These are phyloP conservation scores for Dictyostelium capitatum DNA, from an alignment of 78 protist genomes.

Conservation along the genomic window DNA sequence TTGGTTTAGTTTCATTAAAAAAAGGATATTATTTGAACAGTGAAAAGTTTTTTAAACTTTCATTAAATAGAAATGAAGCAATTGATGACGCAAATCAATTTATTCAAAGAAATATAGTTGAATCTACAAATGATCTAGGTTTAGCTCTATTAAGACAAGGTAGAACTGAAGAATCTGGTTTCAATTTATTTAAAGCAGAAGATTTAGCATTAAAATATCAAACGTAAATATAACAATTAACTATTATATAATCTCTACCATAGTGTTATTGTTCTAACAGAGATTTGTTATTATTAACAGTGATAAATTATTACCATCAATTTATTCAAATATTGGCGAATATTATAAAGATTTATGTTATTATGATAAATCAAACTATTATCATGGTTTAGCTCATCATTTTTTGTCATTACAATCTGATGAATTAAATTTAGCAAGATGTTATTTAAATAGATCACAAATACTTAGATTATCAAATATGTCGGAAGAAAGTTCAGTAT, in stretches of 20 bases:
- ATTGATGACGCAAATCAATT: neutral
- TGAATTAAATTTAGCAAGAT: constrained; percentile 24
- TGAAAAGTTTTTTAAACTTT: constrained; percentile 4
- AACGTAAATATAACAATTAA: neutral
- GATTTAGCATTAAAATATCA: neutral
- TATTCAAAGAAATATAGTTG: neutral
- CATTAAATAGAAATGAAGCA: constrained; percentile 36
- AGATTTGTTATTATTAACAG: neutral
- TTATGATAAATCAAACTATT: constrained; percentile 14
- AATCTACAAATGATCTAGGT: constrained; percentile 61
- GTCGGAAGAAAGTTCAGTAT: neutral
- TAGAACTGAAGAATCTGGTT: constrained; percentile 1
- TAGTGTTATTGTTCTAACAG: too few species aligned
- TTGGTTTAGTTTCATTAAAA: constrained; percentile 44
- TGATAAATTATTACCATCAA: constrained; percentile 7
- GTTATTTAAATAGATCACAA: constrained; percentile 50
- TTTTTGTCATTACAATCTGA: neutral
- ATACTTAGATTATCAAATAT: constrained; percentile 23
- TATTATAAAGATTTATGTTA: constrained; percentile 18
- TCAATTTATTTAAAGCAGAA: neutral
- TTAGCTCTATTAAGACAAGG: constrained; percentile 61
- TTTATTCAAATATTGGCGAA: constrained; percentile 60
- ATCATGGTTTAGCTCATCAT: constrained; percentile 49
- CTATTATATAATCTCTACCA: too few species aligned
- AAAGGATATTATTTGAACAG: constrained; percentile 32